phyloP scores from a whole-genome alignment of 129 eudicot genomes.

The carrot (Daucus carota) region DNA sequence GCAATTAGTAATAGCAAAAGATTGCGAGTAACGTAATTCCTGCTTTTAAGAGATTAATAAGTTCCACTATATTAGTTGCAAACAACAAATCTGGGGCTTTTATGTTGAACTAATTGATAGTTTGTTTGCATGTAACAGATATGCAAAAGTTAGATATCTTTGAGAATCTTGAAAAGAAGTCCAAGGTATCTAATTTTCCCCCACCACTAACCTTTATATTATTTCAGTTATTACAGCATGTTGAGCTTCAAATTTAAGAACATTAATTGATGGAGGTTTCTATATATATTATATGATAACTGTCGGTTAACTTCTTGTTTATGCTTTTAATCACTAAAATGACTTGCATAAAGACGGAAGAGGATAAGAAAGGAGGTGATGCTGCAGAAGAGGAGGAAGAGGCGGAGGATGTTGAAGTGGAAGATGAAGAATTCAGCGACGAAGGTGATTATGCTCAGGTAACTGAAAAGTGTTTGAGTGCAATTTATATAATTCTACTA shows the following conservation, averaged over 20 bases:
- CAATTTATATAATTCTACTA: background rate
- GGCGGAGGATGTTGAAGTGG: slow-evolving; percentile 42
- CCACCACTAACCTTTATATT: background rate
- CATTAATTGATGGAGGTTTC: background rate
- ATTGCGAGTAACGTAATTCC: background rate
- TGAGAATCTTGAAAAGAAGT: slow-evolving; percentile 56
- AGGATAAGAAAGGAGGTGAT: slow-evolving; percentile 61
- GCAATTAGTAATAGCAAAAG: background rate
- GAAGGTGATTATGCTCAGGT: slow-evolving; percentile 66
- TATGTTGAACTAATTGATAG: background rate
- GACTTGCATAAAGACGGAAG: slow-evolving; percentile 38
- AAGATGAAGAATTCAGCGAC: slow-evolving; percentile 49
- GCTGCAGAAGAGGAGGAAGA: slow-evolving; percentile 59
- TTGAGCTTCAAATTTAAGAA: background rate
- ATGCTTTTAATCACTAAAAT: slow-evolving; percentile 1
- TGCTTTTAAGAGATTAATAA: background rate
- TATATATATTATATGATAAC: background rate
- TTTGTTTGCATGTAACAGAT: slow-evolving; percentile 33
- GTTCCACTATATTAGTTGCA: background rate
- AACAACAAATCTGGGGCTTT: background rate
- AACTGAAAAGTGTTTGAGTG: background rate
- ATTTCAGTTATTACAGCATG: background rate
- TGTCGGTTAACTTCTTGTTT: slow-evolving; percentile 2
- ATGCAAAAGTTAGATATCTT: slow-evolving; percentile 50
- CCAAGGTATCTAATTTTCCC: slow-evolving; percentile 26